These are phyloP conservation scores for Trichopus zeylanicus DNA, from an alignment of 116 monocot species.

Conservation along the genomic window DNA sequence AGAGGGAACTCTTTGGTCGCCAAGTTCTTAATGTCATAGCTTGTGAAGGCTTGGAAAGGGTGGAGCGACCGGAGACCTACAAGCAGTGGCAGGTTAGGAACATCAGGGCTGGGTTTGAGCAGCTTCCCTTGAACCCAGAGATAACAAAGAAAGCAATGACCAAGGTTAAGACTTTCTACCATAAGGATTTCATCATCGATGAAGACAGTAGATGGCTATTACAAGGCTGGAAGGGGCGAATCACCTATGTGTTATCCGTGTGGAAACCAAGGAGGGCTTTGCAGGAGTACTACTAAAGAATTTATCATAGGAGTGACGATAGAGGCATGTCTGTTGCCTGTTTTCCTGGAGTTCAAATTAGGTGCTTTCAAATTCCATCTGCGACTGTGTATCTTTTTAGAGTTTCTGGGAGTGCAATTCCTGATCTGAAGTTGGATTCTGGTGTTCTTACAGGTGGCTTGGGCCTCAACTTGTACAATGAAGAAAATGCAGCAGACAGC, in stretches of 20 bases:
- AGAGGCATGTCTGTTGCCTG: neutral
- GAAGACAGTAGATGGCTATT: constrained; percentile 55
- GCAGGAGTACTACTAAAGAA: constrained; percentile 1
- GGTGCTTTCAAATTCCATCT: no score
- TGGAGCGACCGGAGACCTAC: constrained; percentile 80
- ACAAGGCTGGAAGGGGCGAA: constrained; percentile 79
- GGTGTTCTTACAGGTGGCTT: no score
- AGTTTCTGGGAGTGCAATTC: no score
- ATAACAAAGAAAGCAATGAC: constrained; percentile 31
- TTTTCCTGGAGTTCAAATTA: no score
- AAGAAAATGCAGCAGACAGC: no score
- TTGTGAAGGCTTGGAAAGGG: constrained; percentile 64
- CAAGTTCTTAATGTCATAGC: constrained; percentile 66
- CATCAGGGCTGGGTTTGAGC: constrained; percentile 59
- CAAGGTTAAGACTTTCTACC: constrained; percentile 44
- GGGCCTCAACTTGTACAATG: no score
- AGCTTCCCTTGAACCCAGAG: constrained; percentile 27
- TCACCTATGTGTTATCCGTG: constrained; percentile 39
- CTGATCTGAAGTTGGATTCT: no score
- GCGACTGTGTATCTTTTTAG: no score
- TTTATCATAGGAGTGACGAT: neutral
- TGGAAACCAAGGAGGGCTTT: constrained; percentile 31
- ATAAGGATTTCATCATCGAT: constrained; percentile 67
- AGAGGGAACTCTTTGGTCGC: constrained; percentile 53
- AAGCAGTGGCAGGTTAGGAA: constrained; percentile 82